Evolutionary conservation across 228 moss, liverwort and hornwort species (phyloP).

Genomic region (Sphagnum magellanicum): DNA sequence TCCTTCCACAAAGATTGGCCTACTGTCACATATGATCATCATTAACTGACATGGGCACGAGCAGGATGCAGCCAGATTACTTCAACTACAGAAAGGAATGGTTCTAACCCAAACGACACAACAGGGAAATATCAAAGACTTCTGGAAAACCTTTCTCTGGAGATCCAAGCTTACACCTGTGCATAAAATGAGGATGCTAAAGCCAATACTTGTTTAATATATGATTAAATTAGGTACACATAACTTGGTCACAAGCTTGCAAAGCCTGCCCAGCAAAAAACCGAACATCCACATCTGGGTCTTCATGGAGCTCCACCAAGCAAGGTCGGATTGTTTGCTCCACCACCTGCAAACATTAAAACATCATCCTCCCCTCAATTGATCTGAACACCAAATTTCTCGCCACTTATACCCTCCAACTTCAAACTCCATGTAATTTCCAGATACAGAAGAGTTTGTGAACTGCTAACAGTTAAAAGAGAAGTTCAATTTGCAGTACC

Average conservation of each 20-base stretch:
- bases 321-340: constrained; percentile 51
- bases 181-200: neutral
- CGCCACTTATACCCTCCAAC: neutral
- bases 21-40: too few relatives aligned
- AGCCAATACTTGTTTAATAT: neutral
- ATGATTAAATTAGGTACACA: constrained; percentile 28
- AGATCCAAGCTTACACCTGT: neutral
- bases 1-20: too few relatives aligned
- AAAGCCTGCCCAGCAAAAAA: constrained; percentile 53
- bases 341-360: constrained; percentile 20
- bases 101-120: too few relatives aligned
- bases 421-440: neutral
- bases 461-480: neutral
- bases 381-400: neutral
- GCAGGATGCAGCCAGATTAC: too few relatives aligned
- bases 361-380: neutral
- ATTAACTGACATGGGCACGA: too few relatives aligned
- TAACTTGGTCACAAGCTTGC: constrained; percentile 54
- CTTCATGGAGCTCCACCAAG: constrained; percentile 47
- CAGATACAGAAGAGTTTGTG: neutral
- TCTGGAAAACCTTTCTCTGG: too few relatives aligned
- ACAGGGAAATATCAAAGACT: too few relatives aligned
- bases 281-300: constrained; percentile 60
- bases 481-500: neutral
- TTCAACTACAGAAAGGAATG: too few relatives aligned